Percentiles rank a stretch among this genome's conserved stretches.
Conservation (phyloP, 1,139 yeast species). For the Candida sanyaensis region DNA sequence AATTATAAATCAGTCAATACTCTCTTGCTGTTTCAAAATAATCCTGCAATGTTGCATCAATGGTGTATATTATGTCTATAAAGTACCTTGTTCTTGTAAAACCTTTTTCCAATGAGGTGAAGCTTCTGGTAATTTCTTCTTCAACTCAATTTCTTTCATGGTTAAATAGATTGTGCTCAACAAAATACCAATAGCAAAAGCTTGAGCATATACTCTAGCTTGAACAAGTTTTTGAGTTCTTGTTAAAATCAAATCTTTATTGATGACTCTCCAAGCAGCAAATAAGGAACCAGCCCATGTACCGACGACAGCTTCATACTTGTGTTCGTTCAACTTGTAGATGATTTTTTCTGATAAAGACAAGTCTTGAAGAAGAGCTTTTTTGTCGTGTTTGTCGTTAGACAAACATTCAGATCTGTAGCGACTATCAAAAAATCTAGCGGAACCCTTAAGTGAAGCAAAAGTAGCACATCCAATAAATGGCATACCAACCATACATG, state of each 20-base stretch:
- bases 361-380: conserved; percentile 46
- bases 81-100: conserved; percentile 18
- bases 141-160: conserved; percentile 54
- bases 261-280: conserved; percentile 76
- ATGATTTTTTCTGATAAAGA: conserved; percentile 43
- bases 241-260: conserved; percentile 73
- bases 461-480: conserved; percentile 45
- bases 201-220: conserved; percentile 93
- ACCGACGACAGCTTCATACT: conserved; percentile 70
- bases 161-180: conserved; percentile 63
- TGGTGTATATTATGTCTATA: not conserved
- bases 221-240: conserved; percentile 82
- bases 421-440: conserved; percentile 51
- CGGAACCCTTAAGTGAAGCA: conserved; percentile 61
- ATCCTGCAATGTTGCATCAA: not conserved
- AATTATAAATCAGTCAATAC: not conserved
- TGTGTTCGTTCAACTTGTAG: conserved; percentile 52
- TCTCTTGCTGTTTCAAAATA: not conserved
- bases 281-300: conserved; percentile 88
- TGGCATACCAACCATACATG: conserved; percentile 62
- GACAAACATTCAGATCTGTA: conserved; percentile 29
- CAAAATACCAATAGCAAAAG: conserved; percentile 63
- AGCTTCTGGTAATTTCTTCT: conserved; percentile 29
- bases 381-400: conserved; percentile 28
- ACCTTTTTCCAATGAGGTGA: conserved; percentile 38